phyloP scores from a whole-genome alignment of 805 yeast species.

The Pichia thaimueangensis region DNA sequence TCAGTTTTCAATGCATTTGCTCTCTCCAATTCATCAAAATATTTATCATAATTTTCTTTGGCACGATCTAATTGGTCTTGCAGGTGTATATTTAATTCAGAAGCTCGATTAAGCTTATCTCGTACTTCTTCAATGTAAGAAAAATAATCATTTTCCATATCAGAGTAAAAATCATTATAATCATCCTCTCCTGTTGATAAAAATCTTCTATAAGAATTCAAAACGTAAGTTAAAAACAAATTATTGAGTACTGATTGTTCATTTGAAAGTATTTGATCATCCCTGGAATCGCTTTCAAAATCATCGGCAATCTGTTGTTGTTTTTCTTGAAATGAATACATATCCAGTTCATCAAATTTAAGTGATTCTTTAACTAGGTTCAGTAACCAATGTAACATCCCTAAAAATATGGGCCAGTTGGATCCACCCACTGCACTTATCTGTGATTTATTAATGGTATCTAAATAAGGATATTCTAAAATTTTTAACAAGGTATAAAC shows the following conservation, averaged over 20 bases:
- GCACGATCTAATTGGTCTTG: conserved; percentile 36
- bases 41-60: conserved; percentile 37
- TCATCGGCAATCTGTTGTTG: conserved; percentile 22
- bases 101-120: conserved; percentile 37
- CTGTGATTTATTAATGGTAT: conserved; percentile 74
- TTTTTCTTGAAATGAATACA: conserved; percentile 20
- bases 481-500: conserved; percentile 60
- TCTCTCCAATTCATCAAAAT: conserved; percentile 50
- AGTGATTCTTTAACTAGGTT: conserved; percentile 42
- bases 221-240: conserved; percentile 42
- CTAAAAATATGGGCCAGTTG: conserved; percentile 78
- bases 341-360: conserved; percentile 30
- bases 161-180: conserved; percentile 45
- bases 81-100: conserved; percentile 35
- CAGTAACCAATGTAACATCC: conserved; percentile 78
- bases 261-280: conserved; percentile 22
- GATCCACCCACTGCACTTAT: conserved; percentile 89
- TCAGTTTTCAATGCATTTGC: conserved; percentile 64
- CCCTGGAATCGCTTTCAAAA: background rate
- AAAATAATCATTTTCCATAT: conserved; percentile 51
- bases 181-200: conserved; percentile 56
- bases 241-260: conserved; percentile 26
- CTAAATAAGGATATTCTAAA: conserved; percentile 74
- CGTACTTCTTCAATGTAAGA: conserved; percentile 44
- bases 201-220: conserved; percentile 62